Conservation (phyloP, 2,329 filamentous ascomycete species). For the Pseudocercospora macadamiae region DNA sequence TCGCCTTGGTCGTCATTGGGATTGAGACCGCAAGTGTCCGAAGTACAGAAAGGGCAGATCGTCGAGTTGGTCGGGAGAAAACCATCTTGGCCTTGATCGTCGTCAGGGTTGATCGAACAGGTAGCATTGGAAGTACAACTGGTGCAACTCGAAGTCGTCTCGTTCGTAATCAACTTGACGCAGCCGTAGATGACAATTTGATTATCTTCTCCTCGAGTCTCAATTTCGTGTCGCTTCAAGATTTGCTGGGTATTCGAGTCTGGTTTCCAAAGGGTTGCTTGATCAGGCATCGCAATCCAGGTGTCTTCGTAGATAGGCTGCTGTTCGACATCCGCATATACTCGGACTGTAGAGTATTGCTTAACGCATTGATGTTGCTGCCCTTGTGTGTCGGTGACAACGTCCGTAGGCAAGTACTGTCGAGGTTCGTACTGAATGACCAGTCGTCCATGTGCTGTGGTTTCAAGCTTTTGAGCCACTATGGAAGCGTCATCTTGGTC, state of each 20-base stretch:
- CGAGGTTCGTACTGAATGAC: constrained; percentile 16
- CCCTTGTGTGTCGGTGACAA: neutral
- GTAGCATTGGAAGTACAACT: constrained; percentile 3
- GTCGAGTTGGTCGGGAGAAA: no score
- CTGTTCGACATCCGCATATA: constrained; percentile 9
- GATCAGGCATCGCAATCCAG: constrained; percentile 14
- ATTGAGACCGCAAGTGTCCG: neutral
- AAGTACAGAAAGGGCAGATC: no score
- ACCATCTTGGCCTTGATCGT: no score
- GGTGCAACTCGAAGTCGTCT: neutral
- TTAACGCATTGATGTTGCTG: constrained; percentile 3
- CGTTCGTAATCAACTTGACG: constrained; percentile 1
- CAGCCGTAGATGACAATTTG: constrained; percentile 2
- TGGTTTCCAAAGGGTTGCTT: neutral
- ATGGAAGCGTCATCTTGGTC: neutral
- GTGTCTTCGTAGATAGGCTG: constrained; percentile 10
- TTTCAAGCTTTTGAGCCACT: neutral
- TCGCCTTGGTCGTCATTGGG: constrained; percentile 7
- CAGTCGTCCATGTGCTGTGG: constrained; percentile 12
- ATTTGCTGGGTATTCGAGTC: neutral
- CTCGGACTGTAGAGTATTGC: constrained; percentile 8
- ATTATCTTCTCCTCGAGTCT: neutral
- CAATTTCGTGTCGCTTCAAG: neutral
- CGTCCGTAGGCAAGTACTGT: neutral
- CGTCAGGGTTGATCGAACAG: no score